Evolutionary conservation across 176 grass and related monocot genomes (phyloP), one percentile per base, ranked within the genome.

Genomic region (Hordeum marinum): DNA sequence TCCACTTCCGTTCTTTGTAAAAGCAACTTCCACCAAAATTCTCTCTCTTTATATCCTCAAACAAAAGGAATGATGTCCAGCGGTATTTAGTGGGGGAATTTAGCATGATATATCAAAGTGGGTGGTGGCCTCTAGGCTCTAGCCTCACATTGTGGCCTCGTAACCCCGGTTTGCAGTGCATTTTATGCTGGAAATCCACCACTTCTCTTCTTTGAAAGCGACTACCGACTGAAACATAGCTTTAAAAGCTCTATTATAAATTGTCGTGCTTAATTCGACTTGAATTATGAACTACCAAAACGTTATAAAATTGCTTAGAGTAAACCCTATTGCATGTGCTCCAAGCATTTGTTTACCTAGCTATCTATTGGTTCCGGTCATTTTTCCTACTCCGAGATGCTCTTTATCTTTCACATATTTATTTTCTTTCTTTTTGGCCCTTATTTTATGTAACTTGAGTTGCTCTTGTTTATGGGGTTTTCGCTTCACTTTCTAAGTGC

Each of bases 1-100:
- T 34, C 65, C 52, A 6, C 23, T 80, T 37, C 75, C 75, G 9
- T 80, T 80, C 80, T 84, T 87, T 90, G 66, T 25, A 70, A 82
- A 80, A 85, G 54, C 78, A 11, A 37, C 70, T 31, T 32, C 39
- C 83, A 89, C 63, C 11, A 4, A 77, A 77, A 85, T 85, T 63
- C 63, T 31, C 61, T 63, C 61, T 31, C 64, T 77, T 43, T 23
- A 32, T 34, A 23, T 52, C 48, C 48, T 29, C 6, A 63, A 63
- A 83, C 29, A 15, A 77, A 85, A 60, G 55, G 29, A 27, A 1
- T n/a, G 20, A 13, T 70, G n/a, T 77, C 72, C 5, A n/a, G 0
- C 35, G 14, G 39, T 76, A 69, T 34, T 52, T 48, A 77, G 12
- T 63, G 64, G 23, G 57, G 5, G n/a, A 70, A 63, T 63, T 62